These are phyloP conservation scores for Dipteronia dyeriana DNA, from an alignment of 345 rosid species.

Conservation along the genomic window DNA sequence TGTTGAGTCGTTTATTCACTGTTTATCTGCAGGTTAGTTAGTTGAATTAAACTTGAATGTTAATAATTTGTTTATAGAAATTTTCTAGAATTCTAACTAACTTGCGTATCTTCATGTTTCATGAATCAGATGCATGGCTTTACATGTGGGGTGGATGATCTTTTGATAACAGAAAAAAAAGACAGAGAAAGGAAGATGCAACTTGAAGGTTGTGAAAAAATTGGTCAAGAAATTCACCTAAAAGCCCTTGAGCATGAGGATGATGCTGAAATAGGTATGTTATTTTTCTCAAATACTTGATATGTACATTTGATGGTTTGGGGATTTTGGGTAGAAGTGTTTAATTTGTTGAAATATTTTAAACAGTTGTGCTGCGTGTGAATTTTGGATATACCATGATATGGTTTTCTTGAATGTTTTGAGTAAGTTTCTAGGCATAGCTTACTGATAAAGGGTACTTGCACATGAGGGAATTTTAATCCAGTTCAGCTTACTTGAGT, in stretches of 20 bases:
- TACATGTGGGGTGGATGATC: constrained; percentile 98
- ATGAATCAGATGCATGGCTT: constrained; percentile 88
- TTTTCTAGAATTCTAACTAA: constrained; percentile 18
- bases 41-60: constrained; percentile 12
- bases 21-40: constrained; percentile 78
- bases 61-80: not conserved
- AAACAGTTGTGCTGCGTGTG: not conserved
- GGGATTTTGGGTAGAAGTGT: not conserved
- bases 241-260: constrained; percentile 59
- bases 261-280: constrained; percentile 53
- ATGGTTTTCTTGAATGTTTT: not conserved
- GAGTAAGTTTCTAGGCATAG: not conserved
- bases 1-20: constrained; percentile 85
- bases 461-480: not conserved
- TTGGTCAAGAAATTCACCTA: constrained; percentile 73
- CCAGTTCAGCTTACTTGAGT: not conserved
- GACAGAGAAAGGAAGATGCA: constrained; percentile 70
- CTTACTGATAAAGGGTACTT: not conserved
- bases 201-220: constrained; percentile 69
- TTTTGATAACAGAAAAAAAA: constrained; percentile 62
- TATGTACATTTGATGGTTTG: not conserved
- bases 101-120: constrained; percentile 27
- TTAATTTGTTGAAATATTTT: not conserved
- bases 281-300: constrained; percentile 1
- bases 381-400: not conserved